Evolutionary conservation across 139 green algal species (phyloP), one percentile per base, ranked within the genome.

Genomic region (Marvania coccoides): DNA sequence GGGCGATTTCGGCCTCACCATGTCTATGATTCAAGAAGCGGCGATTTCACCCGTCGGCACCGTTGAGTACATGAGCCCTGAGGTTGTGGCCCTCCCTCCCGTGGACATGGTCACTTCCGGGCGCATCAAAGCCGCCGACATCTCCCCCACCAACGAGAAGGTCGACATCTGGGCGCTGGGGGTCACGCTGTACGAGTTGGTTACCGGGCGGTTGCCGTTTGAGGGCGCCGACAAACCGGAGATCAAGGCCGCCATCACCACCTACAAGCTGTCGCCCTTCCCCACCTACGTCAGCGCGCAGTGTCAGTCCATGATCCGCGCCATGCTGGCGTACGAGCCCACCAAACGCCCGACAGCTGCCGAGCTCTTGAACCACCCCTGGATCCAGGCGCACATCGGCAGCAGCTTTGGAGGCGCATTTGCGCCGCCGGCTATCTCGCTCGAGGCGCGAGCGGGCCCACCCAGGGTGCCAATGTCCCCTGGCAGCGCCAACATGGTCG

Each of bases 61-160:
- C 14, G 77, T 91, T 10, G 84, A 91, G 55, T 91, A 91, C 69
- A 91, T 91, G 85, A 71, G 83, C 4, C 85, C 85, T 6, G 85
- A 91, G 77, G 72, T 86, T 9, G 70, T 86, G 15, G 60, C 59
- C 30, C 70, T 89, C 48, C 82, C 82, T 0, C 54, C 77, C 15
- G 82, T 87, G 10, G 83, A 89, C 53, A n/a, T 66, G 14, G 72
- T 89, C 6, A 46, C 71, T 14, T 76, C 42, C 37, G 81, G 84
- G 8, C 13, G 66, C 2, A 58, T 90, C 19, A 26, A 37, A 19
- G 57, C 78, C 12, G 47, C 61, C 6, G 63, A 78, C 47, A 85
- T 90, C 47, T 23, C 38, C 15, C 67, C 80, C 23, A 80, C 76
- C 36, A 68, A 72, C 53, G 75, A 91, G 37, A 87, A 86, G 54